phyloP scores from a whole-genome alignment of 768 basidiomycete species.

The Floccularia luteovirens region DNA sequence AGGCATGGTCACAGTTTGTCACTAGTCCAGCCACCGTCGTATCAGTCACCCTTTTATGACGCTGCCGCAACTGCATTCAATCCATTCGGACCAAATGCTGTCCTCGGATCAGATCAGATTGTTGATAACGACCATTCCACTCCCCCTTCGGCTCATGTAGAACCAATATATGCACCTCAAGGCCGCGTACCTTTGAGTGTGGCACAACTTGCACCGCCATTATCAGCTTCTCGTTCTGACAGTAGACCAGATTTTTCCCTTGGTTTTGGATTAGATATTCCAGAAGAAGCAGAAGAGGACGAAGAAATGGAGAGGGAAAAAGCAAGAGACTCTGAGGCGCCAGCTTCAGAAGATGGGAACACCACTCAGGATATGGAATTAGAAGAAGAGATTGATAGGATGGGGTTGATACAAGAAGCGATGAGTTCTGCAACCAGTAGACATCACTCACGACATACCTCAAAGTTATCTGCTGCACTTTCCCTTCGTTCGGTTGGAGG shows the following conservation, averaged over 20 bases:
- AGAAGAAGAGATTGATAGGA: conserved; percentile 24
- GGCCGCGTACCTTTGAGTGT: conserved; percentile 41
- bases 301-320: conserved; percentile 30
- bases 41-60: conserved; percentile 25
- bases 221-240: conserved; percentile 34
- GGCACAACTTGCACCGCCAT: conserved; percentile 37
- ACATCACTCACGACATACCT: conserved; percentile 63
- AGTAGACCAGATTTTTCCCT: conserved; percentile 66
- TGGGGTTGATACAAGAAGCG: conserved; percentile 21
- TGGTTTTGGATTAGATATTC: conserved; percentile 77
- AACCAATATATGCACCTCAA: conserved; percentile 44
- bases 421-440: conserved; percentile 43
- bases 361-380: conserved; percentile 26
- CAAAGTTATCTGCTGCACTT: conserved; percentile 58
- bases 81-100: conserved; percentile 56
- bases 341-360: conserved; percentile 10
- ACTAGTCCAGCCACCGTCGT: conserved; percentile 50
- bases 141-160: conserved; percentile 2
- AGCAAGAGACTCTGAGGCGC: conserved; percentile 9
- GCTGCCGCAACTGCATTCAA: conserved; percentile 37
- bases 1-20: conserved; percentile 74
- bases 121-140: conserved; percentile 8
- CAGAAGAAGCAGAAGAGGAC: conserved; percentile 65
- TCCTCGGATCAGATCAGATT: conserved; percentile 34
- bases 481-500: conserved; percentile 60